Evolutionary conservation across 2,329 filamentous ascomycete species (phyloP).

Genomic region (Blumeriella jaapii): DNA sequence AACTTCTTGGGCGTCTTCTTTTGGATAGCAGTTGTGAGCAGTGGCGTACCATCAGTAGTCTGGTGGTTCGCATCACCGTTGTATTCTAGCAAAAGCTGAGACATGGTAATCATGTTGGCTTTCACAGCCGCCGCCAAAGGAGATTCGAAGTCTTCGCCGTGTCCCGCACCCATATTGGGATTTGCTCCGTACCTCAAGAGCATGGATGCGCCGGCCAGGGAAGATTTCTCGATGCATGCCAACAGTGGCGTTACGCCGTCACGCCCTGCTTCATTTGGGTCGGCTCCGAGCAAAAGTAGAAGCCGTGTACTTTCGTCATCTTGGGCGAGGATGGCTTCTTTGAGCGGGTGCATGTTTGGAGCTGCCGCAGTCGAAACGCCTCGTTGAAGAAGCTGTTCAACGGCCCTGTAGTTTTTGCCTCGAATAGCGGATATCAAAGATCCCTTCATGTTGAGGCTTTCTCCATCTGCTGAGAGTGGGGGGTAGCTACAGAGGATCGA

Average conservation of each 20-base stretch:
- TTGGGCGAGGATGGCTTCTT: slow-evolving; percentile 39
- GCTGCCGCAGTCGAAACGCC: slow-evolving; percentile 42
- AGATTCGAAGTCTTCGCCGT: slow-evolving; percentile 36
- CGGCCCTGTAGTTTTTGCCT: slow-evolving; percentile 42
- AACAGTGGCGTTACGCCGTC: slow-evolving; percentile 40
- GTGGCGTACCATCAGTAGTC: slow-evolving; percentile 45
- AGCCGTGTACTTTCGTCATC: slow-evolving; percentile 44
- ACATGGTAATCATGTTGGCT: slow-evolving; percentile 42
- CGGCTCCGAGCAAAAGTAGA: slow-evolving; percentile 44
- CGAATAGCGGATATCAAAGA: slow-evolving; percentile 43
- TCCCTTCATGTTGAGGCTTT: slow-evolving; percentile 34
- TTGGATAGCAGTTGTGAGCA: slow-evolving; percentile 48
- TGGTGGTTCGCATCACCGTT: slow-evolving; percentile 45
- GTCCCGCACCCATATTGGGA: slow-evolving; percentile 39
- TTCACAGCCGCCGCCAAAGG: slow-evolving; percentile 40
- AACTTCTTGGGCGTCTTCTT: slow-evolving; percentile 43
- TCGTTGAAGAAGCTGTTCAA: slow-evolving; percentile 46
- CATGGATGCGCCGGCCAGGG: slow-evolving; percentile 43
- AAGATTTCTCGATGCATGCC: slow-evolving; percentile 39
- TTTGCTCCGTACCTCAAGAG: slow-evolving; percentile 55
- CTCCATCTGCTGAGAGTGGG: slow-evolving; percentile 33
- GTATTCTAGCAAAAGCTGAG: slow-evolving; percentile 49
- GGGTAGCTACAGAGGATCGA: no score
- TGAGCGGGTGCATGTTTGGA: slow-evolving; percentile 36
- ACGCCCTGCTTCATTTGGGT: slow-evolving; percentile 40